phyloP scores from a whole-genome alignment of 2,329 filamentous ascomycete genomes.

The Sarocladiaceae sp. region DNA sequence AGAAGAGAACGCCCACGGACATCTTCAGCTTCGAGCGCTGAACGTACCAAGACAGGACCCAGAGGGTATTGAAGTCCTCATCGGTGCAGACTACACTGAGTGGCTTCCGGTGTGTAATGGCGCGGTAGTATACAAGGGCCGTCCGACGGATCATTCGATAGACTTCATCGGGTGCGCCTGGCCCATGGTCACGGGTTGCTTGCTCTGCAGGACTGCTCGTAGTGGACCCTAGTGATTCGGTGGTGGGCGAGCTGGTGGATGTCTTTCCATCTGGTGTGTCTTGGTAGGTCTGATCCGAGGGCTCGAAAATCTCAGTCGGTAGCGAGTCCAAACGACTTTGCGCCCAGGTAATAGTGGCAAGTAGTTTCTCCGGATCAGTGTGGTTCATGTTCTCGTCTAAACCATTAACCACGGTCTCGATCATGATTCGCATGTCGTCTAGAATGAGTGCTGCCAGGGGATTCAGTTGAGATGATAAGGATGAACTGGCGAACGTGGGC shows the following conservation, averaged over 20 bases:
- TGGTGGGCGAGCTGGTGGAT: slow-evolving; percentile 8
- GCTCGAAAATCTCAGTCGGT: slow-evolving; percentile 9
- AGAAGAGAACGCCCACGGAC: slow-evolving; percentile 42
- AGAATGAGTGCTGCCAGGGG: slow-evolving; percentile 41
- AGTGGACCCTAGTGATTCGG: neutral
- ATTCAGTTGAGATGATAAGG: slow-evolving; percentile 37
- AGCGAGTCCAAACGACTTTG: neutral
- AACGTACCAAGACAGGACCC: slow-evolving; percentile 41
- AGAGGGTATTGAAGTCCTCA: slow-evolving; percentile 33
- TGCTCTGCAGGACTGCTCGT: slow-evolving; percentile 14
- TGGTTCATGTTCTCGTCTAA: slow-evolving; percentile 7
- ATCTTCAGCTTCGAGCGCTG: slow-evolving; percentile 39
- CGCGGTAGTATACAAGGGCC: slow-evolving; percentile 41
- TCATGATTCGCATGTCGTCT: slow-evolving; percentile 43
- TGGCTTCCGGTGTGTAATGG: slow-evolving; percentile 35
- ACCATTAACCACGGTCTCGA: slow-evolving; percentile 30
- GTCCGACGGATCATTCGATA: slow-evolving; percentile 40
- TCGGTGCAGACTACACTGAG: slow-evolving; percentile 33
- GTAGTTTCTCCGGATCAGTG: slow-evolving; percentile 3
- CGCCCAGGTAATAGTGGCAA: slow-evolving; percentile 1
- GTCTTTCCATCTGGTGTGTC: slow-evolving; percentile 20
- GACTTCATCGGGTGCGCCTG: slow-evolving; percentile 31
- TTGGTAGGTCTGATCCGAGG: slow-evolving; percentile 13
- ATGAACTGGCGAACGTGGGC: slow-evolving; percentile 35
- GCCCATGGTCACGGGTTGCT: slow-evolving; percentile 7